Conservation (phyloP, 805 yeast species). For the Starmerella stigmatis region DNA sequence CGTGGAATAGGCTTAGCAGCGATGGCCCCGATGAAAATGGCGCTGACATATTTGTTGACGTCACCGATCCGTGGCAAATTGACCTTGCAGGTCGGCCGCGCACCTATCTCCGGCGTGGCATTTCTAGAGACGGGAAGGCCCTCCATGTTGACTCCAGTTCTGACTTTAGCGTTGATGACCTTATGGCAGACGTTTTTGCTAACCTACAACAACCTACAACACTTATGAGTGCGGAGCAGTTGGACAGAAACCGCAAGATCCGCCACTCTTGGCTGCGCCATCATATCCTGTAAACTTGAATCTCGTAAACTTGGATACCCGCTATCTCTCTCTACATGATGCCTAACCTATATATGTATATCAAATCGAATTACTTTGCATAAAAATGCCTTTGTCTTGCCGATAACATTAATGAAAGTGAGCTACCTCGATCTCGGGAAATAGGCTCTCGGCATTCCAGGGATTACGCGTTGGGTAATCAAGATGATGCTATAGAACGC, state of each 20-base stretch:
- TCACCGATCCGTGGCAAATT: constrained; percentile 7
- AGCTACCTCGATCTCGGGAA: background rate
- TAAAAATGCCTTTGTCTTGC: background rate
- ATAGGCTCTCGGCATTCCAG: background rate
- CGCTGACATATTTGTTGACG: constrained; percentile 11
- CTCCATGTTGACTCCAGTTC: constrained; percentile 2
- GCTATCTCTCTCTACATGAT: no score
- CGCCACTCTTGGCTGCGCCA: constrained; percentile 14
- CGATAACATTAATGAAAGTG: background rate
- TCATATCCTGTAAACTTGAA: no score
- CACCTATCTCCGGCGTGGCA: constrained; percentile 10
- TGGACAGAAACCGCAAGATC: constrained; percentile 1
- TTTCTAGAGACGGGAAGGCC: constrained; percentile 13
- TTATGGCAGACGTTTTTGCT: background rate
- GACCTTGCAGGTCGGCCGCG: background rate
- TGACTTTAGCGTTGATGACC: background rate
- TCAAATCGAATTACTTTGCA: no score
- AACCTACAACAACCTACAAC: background rate
- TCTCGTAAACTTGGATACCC: no score
- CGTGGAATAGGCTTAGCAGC: no score
- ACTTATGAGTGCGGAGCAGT: background rate
- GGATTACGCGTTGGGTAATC: background rate
- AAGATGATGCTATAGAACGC: background rate
- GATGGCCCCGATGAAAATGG: no score
- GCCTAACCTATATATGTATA: no score